These are phyloP conservation scores for Schizophyllum commune DNA, from an alignment of 1,284 basidiomycete genomes.

Conservation along the genomic window DNA sequence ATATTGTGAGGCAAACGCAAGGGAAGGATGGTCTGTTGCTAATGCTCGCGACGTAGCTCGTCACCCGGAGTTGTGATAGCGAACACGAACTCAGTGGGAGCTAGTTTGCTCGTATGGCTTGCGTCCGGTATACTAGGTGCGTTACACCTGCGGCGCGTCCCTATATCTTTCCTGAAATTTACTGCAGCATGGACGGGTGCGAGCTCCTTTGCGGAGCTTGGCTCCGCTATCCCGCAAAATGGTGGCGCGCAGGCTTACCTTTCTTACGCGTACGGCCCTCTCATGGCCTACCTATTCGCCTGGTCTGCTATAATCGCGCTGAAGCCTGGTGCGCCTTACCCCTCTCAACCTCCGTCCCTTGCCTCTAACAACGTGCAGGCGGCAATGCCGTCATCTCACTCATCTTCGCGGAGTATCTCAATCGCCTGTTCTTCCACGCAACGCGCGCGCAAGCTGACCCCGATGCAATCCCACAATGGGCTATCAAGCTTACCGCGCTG, in stretches of 20 bases:
- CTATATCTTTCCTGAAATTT: not conserved
- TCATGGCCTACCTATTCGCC: conserved; percentile 80
- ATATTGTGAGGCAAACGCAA: conserved; percentile 62
- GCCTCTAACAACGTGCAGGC: conserved; percentile 22
- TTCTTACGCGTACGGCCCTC: conserved; percentile 82
- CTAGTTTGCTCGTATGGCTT: conserved; percentile 77
- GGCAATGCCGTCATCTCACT: conserved; percentile 64
- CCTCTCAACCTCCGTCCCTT: not conserved
- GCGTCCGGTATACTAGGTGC: conserved; percentile 66
- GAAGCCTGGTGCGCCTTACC: conserved; percentile 56
- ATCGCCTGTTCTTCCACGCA: conserved; percentile 65
- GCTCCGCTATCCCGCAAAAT: conserved; percentile 77
- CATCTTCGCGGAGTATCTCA: conserved; percentile 84
- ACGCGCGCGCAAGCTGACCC: conserved; percentile 57
- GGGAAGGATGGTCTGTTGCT: conserved; percentile 4
- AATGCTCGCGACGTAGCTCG: conserved; percentile 40
- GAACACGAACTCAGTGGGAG: conserved; percentile 80
- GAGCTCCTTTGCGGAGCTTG: conserved; percentile 85
- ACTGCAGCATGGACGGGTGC: conserved; percentile 74
- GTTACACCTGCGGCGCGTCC: not conserved
- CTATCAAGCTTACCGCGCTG: conserved; percentile 84
- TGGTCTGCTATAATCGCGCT: conserved; percentile 89
- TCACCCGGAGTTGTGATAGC: conserved; percentile 88
- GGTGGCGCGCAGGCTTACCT: conserved; percentile 89
- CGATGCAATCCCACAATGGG: conserved; percentile 83